Conservation (phyloP, 148 eudicot genomes). For the Chenopodium album region DNA sequence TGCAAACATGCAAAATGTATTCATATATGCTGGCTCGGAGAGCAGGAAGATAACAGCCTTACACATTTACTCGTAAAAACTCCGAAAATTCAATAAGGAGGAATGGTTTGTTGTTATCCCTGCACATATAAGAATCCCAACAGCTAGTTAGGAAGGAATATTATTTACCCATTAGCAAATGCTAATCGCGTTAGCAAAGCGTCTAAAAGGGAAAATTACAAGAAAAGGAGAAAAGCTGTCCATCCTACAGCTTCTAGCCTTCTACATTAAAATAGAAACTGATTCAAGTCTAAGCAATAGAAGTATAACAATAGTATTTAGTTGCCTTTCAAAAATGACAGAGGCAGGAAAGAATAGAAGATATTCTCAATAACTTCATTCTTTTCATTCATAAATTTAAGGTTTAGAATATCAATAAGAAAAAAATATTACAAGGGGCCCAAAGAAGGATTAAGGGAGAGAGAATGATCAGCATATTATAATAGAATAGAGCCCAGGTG, state of each 20-base stretch:
- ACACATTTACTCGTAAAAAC: conserved; percentile 66
- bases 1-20: background rate
- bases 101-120: conserved; percentile 60
- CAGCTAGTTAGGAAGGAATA: conserved; percentile 20
- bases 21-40: background rate
- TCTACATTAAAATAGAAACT: background rate
- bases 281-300: background rate
- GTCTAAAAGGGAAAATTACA: background rate
- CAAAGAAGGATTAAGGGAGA: background rate
- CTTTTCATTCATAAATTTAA: background rate
- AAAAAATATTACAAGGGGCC: background rate
- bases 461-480: background rate
- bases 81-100: conserved; percentile 79
- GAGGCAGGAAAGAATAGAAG: background rate
- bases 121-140: conserved; percentile 38
- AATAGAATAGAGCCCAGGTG: background rate
- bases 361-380: too few species aligned
- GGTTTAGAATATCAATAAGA: background rate
- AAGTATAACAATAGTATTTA: background rate
- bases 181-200: background rate
- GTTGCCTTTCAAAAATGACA: background rate
- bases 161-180: background rate
- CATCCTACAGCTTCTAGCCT: background rate
- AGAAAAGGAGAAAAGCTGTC: background rate
- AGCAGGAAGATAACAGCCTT: conserved; percentile 31